Base-by-base conservation (phyloP, 2,329 filamentous ascomycete species). In the Mycogone perniciosa region DNA sequence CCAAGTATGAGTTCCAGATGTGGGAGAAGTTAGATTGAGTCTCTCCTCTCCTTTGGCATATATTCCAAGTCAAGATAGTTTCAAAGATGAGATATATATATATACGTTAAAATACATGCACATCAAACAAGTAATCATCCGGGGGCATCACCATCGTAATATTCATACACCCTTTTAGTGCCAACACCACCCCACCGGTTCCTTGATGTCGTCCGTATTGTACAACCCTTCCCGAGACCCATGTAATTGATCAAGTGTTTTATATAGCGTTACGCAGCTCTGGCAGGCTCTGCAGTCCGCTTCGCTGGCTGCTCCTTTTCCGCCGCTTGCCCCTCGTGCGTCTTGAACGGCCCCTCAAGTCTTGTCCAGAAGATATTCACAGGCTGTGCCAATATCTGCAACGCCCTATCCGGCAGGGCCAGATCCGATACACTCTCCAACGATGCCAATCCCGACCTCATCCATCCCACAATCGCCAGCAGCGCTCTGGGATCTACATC, bases 1-100 rank as follows among this genome's bases (percentile, higher is more conserved):
- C 80, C 5, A 67, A 69, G 62, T 90, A 88, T 66, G 78, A 85
- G 65, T 89, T 87, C 69, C 79, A 87, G 67, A 80, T 89, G 79
- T 89, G 83, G 82, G 82, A 85, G 72, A 80, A 73, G 72, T 62
- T 34, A 55, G 64, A 63, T 41, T 50, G 60, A 62, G 5, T 26
- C 9, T 20, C 26, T 13, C 9, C 7, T 29, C 26, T 31, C 5
- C 11, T 6, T 3, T 27, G 11, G 11, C 40, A 27, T 30, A 41
- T 37, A 13, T 30, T 7, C 9, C 20, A n/a, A 13, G 20, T 13
- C 26, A 31, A 13, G 26, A 20, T 39, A 29, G 27, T 7, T 13
- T 49, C 44, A 48, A 46, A 44, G 44, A 39, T 44, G 42, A 30
- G 42, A 38, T 30, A 46, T 33, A 20, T 20, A 20, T 20, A 20